Base-by-base conservation (phyloP, 2,329 filamentous ascomycete genomes). In the Davidsoniella eucalypti region DNA sequence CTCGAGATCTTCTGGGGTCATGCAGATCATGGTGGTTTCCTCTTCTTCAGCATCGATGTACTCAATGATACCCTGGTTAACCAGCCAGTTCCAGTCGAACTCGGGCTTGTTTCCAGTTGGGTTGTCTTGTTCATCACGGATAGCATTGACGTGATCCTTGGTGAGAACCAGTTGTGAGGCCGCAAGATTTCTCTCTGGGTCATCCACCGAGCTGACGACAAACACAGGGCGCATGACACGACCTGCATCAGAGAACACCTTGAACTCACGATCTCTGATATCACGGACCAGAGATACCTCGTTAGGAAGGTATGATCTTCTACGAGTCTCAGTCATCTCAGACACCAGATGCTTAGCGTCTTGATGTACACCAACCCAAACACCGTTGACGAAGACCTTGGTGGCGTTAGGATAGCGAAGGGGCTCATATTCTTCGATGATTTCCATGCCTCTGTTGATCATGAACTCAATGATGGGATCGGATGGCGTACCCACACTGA, bases 1-100 rank as follows among this genome's bases (percentile, higher is more conserved):
- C 54, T 94, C 87, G 37, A 98, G 70, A 61, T 96, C 92, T 63
- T 96, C 90, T 0, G 92, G 92, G 0, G 87, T 93, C 90, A 98
- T 98, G 64, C 88, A 87, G 61, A 98, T 98, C 92, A 98, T 98
- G 38, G 92, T 82, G 0, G 87, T 94, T 65, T 98, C 93, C 63
- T 98, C 92, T 69, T 98, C 93, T 62, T 98, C 93, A 0, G 92
- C 92, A 63, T 98, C 92, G 9, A 98, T 76, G 60, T 95, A 96
- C 63, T 98, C 92, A 37, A 98, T 84, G 2, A 87, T 86, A 65
- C 90, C 92, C 10, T 78, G 76, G 52, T 82, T 77, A 41, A 94
- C 79, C 39, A 98, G 71, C 16, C 87, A 85, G 57, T 87, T 78
- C 87, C 93, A 98, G 47, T 87, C 88, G 59, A 85, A 90, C 58